Evolutionary conservation across 2,329 filamentous ascomycete species (phyloP).

Genomic region (Penicillium vulpinum): DNA sequence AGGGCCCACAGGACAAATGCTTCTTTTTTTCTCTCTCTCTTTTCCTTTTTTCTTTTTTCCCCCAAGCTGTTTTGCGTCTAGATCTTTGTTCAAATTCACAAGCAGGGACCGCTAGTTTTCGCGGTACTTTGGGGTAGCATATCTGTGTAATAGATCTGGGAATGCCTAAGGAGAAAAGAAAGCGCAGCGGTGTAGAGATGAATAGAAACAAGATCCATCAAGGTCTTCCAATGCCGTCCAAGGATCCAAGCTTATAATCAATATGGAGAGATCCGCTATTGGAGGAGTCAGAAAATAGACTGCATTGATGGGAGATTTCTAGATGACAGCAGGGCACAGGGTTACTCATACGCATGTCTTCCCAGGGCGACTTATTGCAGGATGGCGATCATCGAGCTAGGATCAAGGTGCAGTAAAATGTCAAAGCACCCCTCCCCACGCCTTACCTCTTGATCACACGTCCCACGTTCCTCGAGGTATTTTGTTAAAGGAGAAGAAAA

Average conservation of each 20-base stretch:
- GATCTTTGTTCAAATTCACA: conserved; percentile 23
- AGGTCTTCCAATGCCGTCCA: conserved; percentile 14
- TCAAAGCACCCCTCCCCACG: conserved; percentile 21
- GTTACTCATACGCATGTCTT: conserved; percentile 38
- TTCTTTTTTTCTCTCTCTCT: background rate
- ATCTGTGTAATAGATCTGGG: conserved; percentile 22
- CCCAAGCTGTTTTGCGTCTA: background rate
- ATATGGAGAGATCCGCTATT: conserved; percentile 31
- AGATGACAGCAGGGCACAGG: conserved; percentile 41
- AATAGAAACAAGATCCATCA: conserved; percentile 21
- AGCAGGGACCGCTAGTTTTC: conserved; percentile 21
- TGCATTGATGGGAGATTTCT: conserved; percentile 35
- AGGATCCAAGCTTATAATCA: conserved; percentile 39
- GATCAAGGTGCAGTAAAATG: conserved; percentile 29
- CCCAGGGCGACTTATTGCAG: conserved; percentile 38
- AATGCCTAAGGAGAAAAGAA: conserved; percentile 5
- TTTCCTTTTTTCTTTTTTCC: background rate
- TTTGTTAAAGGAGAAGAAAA: conserved; percentile 14
- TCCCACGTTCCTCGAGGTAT: conserved; percentile 19
- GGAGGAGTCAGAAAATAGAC: conserved; percentile 42
- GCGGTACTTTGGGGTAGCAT: conserved; percentile 30
- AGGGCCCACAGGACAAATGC: conserved; percentile 16
- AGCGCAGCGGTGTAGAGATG: conserved; percentile 17
- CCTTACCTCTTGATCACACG: conserved; percentile 21
- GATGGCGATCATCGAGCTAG: conserved; percentile 40